Conservation (phyloP, 2,329 filamentous ascomycete genomes). For the Trichoderma sp. region DNA sequence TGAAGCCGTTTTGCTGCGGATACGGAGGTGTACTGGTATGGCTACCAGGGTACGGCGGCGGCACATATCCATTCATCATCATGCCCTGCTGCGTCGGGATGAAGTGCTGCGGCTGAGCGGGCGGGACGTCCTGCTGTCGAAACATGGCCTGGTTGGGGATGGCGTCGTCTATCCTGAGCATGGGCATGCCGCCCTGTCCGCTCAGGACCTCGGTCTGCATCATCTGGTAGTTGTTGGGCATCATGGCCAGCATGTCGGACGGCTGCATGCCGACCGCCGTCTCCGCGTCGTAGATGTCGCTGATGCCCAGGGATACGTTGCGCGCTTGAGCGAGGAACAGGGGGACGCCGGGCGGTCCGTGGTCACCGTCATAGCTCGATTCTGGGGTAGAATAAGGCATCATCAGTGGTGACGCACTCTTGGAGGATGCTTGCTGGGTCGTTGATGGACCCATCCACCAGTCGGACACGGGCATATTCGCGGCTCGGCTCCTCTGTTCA, state of each 20-base stretch:
- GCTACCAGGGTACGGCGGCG: constrained; percentile 25
- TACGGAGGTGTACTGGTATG: constrained; percentile 23
- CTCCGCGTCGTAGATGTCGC: constrained; percentile 28
- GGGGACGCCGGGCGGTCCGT: constrained; percentile 31
- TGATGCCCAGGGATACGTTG: constrained; percentile 25
- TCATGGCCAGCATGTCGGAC: constrained; percentile 25
- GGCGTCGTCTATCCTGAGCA: constrained; percentile 24
- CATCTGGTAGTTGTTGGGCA: constrained; percentile 23
- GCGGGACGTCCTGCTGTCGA: constrained; percentile 26
- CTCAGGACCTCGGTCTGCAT: constrained; percentile 5
- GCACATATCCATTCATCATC: constrained; percentile 27
- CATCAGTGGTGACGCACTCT: constrained; percentile 4
- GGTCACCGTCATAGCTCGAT: constrained; percentile 26
- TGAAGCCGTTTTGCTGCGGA: constrained; percentile 24
- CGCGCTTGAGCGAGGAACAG: constrained; percentile 32
- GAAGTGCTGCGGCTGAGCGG: constrained; percentile 21
- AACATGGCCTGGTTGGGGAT: constrained; percentile 26
- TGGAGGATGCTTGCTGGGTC: constrained; percentile 13
- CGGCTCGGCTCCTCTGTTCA: constrained; percentile 23
- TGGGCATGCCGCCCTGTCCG: constrained; percentile 20
- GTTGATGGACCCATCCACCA: constrained; percentile 23
- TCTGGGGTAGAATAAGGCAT: constrained; percentile 19
- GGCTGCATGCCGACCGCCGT: constrained; percentile 27
- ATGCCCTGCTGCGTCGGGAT: constrained; percentile 28
- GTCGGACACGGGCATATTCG: constrained; percentile 28